Evolutionary conservation across 2,329 filamentous ascomycete species (phyloP).

Genomic region (Aspergillus neotritici): DNA sequence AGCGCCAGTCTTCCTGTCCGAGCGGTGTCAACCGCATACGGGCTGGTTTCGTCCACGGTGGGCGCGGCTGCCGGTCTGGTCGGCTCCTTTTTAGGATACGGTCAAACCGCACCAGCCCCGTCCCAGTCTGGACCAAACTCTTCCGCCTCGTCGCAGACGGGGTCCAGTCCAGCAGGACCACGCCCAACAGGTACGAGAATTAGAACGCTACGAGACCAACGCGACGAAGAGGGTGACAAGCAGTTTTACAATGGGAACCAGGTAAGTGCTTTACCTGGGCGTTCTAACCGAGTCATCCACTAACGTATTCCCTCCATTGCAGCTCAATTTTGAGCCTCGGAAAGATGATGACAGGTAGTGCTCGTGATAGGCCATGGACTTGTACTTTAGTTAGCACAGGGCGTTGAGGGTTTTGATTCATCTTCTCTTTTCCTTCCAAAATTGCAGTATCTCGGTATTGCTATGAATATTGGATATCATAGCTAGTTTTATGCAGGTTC

Average conservation of each 20-base stretch:
- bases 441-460: no score
- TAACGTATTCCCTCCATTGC: neutral
- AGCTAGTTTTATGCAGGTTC: no score
- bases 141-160: slow-evolving; percentile 4
- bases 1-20: slow-evolving; percentile 37
- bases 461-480: no score
- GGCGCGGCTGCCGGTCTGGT: slow-evolving; percentile 39
- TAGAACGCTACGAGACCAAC: slow-evolving; percentile 51
- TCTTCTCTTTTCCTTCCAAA: no score
- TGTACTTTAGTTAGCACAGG: neutral
- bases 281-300: neutral
- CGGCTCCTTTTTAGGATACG: slow-evolving; percentile 42
- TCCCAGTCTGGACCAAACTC: slow-evolving; percentile 5
- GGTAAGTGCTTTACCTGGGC: slow-evolving; percentile 45
- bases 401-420: neutral
- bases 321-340: slow-evolving; percentile 22
- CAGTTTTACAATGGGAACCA: slow-evolving; percentile 92
- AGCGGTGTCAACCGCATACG: slow-evolving; percentile 39
- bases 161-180: slow-evolving; percentile 10
- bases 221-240: slow-evolving; percentile 52
- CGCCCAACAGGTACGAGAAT: slow-evolving; percentile 35
- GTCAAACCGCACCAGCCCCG: slow-evolving; percentile 15
- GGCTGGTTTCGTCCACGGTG: slow-evolving; percentile 39
- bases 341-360: slow-evolving; percentile 10
- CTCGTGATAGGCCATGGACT: neutral